phyloP scores from a whole-genome alignment of 75 land plant genomes.

The Selaginella tamariscina region DNA sequence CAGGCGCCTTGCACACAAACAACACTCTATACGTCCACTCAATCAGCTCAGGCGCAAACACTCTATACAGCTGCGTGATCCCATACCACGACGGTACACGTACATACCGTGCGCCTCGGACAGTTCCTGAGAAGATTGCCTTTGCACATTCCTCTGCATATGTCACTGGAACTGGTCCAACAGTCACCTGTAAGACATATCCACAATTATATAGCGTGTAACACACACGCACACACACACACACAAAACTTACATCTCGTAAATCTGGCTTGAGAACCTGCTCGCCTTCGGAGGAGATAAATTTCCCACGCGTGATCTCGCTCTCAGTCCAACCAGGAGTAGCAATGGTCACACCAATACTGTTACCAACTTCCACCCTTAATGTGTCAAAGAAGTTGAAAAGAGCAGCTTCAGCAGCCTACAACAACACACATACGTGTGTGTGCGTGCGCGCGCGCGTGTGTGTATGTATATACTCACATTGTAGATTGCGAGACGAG shows the following conservation, averaged over 20 bases:
- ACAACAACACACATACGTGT: too few relatives aligned
- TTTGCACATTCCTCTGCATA: conserved; percentile 35
- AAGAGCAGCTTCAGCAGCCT: conserved; percentile 73
- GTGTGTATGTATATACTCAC: too few relatives aligned
- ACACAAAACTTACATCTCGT: conserved; percentile 58
- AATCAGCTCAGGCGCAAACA: conserved; percentile 46
- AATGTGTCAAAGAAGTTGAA: conserved; percentile 46
- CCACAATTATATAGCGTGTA: too few relatives aligned
- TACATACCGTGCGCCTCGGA: conserved; percentile 37
- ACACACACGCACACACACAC: too few relatives aligned
- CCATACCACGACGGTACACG: conserved; percentile 46
- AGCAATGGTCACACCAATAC: conserved; percentile 41
- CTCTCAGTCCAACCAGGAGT: conserved; percentile 61
- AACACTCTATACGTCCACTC: conserved; percentile 36
- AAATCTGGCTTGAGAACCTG: conserved; percentile 25
- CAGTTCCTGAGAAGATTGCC: conserved; percentile 39
- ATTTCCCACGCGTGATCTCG: conserved; percentile 58
- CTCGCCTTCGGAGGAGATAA: conserved; percentile 31
- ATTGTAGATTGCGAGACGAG: conserved; percentile 72
- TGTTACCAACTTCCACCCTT: conserved; percentile 44
- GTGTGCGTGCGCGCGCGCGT: too few relatives aligned
- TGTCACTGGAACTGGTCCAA: conserved; percentile 36
- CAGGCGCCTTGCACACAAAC: conserved; percentile 11
- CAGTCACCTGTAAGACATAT: conserved; percentile 32
- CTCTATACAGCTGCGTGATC: conserved; percentile 23